Conservation (phyloP, 176 grass and related monocot genomes). For the Tuctoria greenei region DNA sequence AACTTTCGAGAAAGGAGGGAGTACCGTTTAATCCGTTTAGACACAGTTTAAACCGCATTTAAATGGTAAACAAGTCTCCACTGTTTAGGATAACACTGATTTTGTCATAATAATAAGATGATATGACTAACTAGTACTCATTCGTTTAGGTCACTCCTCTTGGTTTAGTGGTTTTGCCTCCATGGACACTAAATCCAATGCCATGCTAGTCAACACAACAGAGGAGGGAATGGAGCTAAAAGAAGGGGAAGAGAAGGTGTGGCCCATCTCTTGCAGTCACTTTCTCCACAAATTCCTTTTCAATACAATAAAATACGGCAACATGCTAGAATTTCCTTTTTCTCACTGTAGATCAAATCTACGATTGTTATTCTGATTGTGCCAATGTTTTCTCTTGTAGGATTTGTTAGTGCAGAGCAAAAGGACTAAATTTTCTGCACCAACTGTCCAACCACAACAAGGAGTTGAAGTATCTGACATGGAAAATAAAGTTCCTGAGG, state of each 20-base stretch:
- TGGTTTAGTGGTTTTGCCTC: not conserved
- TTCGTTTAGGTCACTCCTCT: slow-evolving; percentile 13
- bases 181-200: not conserved
- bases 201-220: not conserved
- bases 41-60: too few relatives aligned
- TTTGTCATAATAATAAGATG: not conserved
- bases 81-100: too few relatives aligned
- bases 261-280: not conserved
- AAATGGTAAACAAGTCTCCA: too few relatives aligned
- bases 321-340: not conserved
- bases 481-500: not conserved
- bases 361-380: slow-evolving; percentile 12
- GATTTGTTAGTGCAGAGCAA: slow-evolving; percentile 16
- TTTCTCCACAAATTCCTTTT: not conserved
- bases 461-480: not conserved
- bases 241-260: slow-evolving; percentile 33
- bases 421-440: slow-evolving; percentile 17
- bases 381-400: slow-evolving; percentile 10
- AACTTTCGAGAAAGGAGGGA: too few relatives aligned
- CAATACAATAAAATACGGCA: not conserved
- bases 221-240: not conserved
- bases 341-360: not conserved
- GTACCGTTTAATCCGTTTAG: too few relatives aligned
- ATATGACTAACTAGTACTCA: not conserved
- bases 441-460: not conserved